Percentiles rank a stretch among this genome's conserved stretches.
Conservation (phyloP, 441 rosid genomes). For the Arabidopsis lyrata region DNA sequence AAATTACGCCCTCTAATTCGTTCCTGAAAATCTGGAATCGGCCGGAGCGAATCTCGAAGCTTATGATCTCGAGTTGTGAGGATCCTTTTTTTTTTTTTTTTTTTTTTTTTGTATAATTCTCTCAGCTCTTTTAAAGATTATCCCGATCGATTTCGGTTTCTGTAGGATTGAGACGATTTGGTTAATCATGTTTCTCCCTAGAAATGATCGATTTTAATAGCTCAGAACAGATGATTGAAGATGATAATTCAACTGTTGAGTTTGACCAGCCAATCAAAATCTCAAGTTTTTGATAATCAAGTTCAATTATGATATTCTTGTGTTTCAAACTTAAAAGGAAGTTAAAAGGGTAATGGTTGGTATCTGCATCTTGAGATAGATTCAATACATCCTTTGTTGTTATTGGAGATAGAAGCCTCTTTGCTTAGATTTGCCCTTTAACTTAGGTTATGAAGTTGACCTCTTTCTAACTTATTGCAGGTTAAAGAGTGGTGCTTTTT, state of each 20-base stretch:
- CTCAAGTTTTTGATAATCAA: too few relatives aligned
- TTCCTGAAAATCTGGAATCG: conserved; percentile 16
- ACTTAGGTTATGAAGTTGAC: conserved; percentile 6
- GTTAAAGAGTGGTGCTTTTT: conserved; percentile 10
- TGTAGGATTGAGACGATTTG: neutral
- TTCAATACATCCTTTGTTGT: too few relatives aligned
- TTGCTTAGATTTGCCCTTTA: conserved; percentile 28
- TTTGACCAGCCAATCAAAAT: too few relatives aligned
- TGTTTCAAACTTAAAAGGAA: too few relatives aligned
- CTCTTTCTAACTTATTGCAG: conserved; percentile 26
- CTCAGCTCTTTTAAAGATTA: conserved; percentile 14
- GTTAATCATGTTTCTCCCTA: neutral
- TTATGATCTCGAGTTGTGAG: conserved; percentile 39
- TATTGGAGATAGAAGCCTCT: too few relatives aligned
- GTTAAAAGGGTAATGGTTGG: conserved; percentile 1
- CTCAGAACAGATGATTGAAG: conserved; percentile 7
- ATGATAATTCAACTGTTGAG: conserved; percentile 2
- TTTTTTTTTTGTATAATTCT: neutral
- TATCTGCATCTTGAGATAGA: too few relatives aligned
- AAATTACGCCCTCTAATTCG: conserved; percentile 11
- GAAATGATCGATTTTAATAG: neutral
- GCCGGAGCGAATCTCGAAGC: conserved; percentile 28
- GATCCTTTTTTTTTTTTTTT: too few relatives aligned
- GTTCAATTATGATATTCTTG: too few relatives aligned
- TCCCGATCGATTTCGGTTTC: conserved; percentile 34